Percentiles rank a stretch among this genome's conserved stretches.
phyloP scores from a whole-genome alignment of 495 filamentous ascomycete genomes.

The Podospora conica region DNA sequence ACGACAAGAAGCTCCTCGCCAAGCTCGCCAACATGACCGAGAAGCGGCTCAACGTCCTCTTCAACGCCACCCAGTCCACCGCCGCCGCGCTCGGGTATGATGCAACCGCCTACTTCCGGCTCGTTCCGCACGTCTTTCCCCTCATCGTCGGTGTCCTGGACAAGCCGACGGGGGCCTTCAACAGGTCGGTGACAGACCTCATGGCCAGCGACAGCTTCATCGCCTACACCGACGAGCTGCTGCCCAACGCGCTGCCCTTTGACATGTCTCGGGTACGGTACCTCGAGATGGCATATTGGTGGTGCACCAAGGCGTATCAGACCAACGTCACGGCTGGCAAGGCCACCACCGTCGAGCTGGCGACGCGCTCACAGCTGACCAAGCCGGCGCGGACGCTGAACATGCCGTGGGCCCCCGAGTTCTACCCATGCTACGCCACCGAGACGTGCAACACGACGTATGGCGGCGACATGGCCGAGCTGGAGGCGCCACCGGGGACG shows the following conservation, averaged over 20 bases:
- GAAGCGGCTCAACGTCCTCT: constrained; percentile 1
- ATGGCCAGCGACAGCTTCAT: constrained; percentile 16
- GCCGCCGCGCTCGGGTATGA: constrained; percentile 5
- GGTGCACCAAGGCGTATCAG: constrained; percentile 17
- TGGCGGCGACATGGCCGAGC: constrained; percentile 1
- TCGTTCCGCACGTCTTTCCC: constrained; percentile 5
- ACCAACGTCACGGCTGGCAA: constrained; percentile 7
- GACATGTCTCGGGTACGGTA: constrained; percentile 13
- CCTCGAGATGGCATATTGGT: constrained; percentile 17
- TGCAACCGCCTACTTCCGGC: background rate
- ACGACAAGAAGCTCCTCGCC: constrained; percentile 7
- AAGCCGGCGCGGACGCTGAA: constrained; percentile 2
- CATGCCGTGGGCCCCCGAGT: constrained; percentile 8
- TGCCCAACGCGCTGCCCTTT: constrained; percentile 3
- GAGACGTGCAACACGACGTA: constrained; percentile 15
- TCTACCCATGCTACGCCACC: constrained; percentile 11
- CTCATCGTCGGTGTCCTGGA: constrained; percentile 8
- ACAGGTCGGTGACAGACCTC: constrained; percentile 10
- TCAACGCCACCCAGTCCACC: constrained; percentile 4
- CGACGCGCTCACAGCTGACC: background rate
- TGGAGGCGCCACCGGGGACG: constrained; percentile 6
- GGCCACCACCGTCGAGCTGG: constrained; percentile 1
- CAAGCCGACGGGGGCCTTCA: constrained; percentile 12
- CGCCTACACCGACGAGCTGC: constrained; percentile 16
- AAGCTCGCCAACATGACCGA: constrained; percentile 2